A percentile compares a stretch with the other conserved stretches of the same genome.
phyloP scores from a whole-genome alignment of 2,329 filamentous ascomycete species.

The Cryphonectria nitschkei region DNA sequence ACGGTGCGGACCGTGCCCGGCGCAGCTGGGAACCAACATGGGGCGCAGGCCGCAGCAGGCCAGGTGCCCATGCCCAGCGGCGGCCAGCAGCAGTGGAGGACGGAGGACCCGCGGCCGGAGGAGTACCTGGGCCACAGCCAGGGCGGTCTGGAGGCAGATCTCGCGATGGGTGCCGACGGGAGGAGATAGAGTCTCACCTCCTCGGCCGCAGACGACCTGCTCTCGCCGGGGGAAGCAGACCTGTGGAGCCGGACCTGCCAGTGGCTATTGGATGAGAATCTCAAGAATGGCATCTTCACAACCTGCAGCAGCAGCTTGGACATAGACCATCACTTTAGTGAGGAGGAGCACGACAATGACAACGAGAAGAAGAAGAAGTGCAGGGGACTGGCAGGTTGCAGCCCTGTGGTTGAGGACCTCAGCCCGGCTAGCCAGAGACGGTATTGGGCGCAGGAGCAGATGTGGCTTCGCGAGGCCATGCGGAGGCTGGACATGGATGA shows the following conservation, averaged over 20 bases:
- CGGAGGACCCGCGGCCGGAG: slow-evolving; percentile 63
- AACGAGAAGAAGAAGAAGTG: background rate
- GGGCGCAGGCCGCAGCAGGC: slow-evolving; percentile 40
- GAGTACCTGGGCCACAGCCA: slow-evolving; percentile 54
- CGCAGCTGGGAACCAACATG: slow-evolving; percentile 32
- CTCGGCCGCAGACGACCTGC: slow-evolving; percentile 1
- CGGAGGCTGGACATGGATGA: slow-evolving; percentile 13
- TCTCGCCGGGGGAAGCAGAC: slow-evolving; percentile 13
- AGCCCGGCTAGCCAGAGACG: slow-evolving; percentile 17
- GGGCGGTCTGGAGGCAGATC: slow-evolving; percentile 60
- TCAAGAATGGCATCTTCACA: background rate
- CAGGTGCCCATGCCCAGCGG: slow-evolving; percentile 58
- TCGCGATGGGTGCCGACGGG: slow-evolving; percentile 63
- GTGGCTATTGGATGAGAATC: slow-evolving; percentile 11
- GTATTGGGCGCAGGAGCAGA: slow-evolving; percentile 21
- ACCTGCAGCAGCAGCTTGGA: background rate
- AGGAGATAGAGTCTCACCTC: slow-evolving; percentile 32
- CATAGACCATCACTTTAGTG: background rate
- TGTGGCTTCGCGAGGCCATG: slow-evolving; percentile 15
- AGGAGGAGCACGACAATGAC: background rate
- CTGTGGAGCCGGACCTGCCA: slow-evolving; percentile 22
- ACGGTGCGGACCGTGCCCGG: slow-evolving; percentile 57
- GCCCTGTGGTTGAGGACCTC: slow-evolving; percentile 14
- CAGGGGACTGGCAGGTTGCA: background rate
- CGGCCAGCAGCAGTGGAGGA: slow-evolving; percentile 56